A percentile compares a stretch with the other conserved stretches of the same genome.
Conservation (phyloP, 139 green algal genomes). For the Chlamydomonas sphaeroides region DNA sequence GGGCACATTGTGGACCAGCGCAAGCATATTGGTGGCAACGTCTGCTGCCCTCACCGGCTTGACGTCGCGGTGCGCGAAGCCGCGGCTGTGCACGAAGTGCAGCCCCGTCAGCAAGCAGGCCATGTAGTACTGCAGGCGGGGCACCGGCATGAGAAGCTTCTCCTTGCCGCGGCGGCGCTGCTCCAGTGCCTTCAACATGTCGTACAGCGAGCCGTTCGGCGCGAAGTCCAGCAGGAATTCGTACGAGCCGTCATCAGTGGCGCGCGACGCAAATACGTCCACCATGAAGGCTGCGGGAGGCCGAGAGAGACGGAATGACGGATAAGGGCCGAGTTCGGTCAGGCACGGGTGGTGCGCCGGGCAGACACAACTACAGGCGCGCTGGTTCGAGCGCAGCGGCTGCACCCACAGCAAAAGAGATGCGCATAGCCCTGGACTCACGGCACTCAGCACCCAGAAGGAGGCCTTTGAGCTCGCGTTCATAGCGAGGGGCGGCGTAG, state of each 20-base stretch:
- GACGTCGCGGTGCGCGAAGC: slow-evolving; percentile 33
- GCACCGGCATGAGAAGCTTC: slow-evolving; percentile 30
- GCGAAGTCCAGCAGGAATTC: slow-evolving; percentile 39
- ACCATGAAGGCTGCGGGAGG: slow-evolving; percentile 39
- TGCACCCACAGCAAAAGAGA: too few relatives aligned
- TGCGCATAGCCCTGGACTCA: too few relatives aligned
- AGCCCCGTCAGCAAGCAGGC: slow-evolving; percentile 27
- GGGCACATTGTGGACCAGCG: too few relatives aligned
- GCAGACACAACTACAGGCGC: too few relatives aligned
- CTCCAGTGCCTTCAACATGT: slow-evolving; percentile 44
- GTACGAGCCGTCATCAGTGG: slow-evolving; percentile 8
- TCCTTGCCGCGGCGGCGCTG: slow-evolving; percentile 41
- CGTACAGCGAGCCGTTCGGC: slow-evolving; percentile 14
- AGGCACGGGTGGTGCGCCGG: too few relatives aligned
- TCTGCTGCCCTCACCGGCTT: too few relatives aligned
- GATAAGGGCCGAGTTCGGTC: too few relatives aligned
- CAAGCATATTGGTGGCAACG: too few relatives aligned
- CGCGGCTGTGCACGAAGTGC: slow-evolving; percentile 23
- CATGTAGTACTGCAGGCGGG: slow-evolving; percentile 31
- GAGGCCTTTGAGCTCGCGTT: slow-evolving; percentile 32
- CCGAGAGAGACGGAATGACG: too few relatives aligned
- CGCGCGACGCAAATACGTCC: slow-evolving; percentile 19
- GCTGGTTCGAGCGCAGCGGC: too few relatives aligned
- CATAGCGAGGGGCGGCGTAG: slow-evolving; percentile 25
- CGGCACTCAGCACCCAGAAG: slow-evolving; percentile 17